Base-by-base conservation (phyloP, 2,329 filamentous ascomycete genomes). In the Fusarium sp. region DNA sequence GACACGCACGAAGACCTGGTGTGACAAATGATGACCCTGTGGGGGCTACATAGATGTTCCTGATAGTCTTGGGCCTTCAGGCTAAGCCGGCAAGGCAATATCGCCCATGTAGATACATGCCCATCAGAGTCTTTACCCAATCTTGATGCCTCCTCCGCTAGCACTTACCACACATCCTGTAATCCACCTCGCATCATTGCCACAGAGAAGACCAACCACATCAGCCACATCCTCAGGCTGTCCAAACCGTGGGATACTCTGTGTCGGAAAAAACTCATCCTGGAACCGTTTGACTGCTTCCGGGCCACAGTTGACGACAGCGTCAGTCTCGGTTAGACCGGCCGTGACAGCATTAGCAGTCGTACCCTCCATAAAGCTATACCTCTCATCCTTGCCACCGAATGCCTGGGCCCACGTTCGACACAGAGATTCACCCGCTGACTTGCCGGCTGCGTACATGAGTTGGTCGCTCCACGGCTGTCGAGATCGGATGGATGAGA, bases 201-300 rank as follows among this genome's bases (percentile, higher is more conserved):
- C 75, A n/a, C 81, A 82, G 7, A 84, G 66, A 25, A 84, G 70
- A 0, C 82, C 80, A 10, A 83, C 78, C 1, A 81, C 81, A 73
- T 82, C 80, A 4, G 82, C 82, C 16, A 84, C 79, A 18, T 84
- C 82, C 5, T 83, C 79, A 0, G 81, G 80, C 56, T 83, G 79
- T 7, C 81, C 82, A 48, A 82, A 76, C 0, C 77, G 74, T 0
- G 81, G 81, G 1, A 81, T 77, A 34, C 79, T 81, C 66, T 83
- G 81, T n/a, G 74, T 30, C 0, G 81, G 78, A 35, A 82, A 80
- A 60, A 83, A 82, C 35, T 83, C 80, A 2, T 78, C 73, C 25
- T 83, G 78, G 37, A 83, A 83, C 0, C 20, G 50, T 35, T 81
- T 75, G 1, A 83, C 73, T 1, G 71, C 75, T 8, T 83, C 82